phyloP scores from a whole-genome alignment of 148 eudicot species.

The Silene latifolia region DNA sequence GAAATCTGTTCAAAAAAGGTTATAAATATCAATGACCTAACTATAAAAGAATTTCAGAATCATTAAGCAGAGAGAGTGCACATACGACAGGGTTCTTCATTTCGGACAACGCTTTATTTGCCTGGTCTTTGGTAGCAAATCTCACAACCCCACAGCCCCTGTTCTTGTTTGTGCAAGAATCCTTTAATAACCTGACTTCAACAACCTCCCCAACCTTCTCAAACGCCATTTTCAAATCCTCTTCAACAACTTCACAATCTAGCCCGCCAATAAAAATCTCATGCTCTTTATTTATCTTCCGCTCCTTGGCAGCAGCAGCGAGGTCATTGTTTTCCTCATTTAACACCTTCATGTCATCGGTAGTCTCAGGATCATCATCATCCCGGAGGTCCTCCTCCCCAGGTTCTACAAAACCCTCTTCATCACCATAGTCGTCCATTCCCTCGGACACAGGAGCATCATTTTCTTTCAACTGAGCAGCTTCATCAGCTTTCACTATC shows the following conservation, averaged over 20 bases:
- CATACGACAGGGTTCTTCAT: conserved; percentile 76
- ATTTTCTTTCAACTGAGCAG: conserved; percentile 27
- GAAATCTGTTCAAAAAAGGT: conserved; percentile 59
- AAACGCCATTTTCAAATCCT: conserved; percentile 65
- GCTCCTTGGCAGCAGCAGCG: conserved; percentile 66
- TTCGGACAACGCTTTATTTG: conserved; percentile 55
- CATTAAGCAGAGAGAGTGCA: background rate
- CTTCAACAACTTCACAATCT: conserved; percentile 65
- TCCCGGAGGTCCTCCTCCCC: conserved; percentile 48
- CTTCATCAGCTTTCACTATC: conserved; percentile 24
- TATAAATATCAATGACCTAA: background rate
- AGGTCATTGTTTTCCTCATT: conserved; percentile 56
- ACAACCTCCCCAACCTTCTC: conserved; percentile 65
- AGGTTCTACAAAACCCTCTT: conserved; percentile 48
- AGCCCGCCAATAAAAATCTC: conserved; percentile 87
- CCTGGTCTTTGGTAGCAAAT: conserved; percentile 72
- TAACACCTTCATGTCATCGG: conserved; percentile 33
- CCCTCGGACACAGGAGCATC: conserved; percentile 34
- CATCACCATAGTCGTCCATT: conserved; percentile 41
- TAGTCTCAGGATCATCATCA: conserved; percentile 38
- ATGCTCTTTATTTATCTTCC: conserved; percentile 56
- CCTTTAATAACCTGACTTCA: conserved; percentile 60
- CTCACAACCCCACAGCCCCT: conserved; percentile 85
- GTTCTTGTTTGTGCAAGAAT: conserved; percentile 57
- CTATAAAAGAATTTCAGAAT: background rate